Base-by-base conservation (phyloP, 2,329 filamentous ascomycete genomes). In the Aspergillus viridinutans region DNA sequence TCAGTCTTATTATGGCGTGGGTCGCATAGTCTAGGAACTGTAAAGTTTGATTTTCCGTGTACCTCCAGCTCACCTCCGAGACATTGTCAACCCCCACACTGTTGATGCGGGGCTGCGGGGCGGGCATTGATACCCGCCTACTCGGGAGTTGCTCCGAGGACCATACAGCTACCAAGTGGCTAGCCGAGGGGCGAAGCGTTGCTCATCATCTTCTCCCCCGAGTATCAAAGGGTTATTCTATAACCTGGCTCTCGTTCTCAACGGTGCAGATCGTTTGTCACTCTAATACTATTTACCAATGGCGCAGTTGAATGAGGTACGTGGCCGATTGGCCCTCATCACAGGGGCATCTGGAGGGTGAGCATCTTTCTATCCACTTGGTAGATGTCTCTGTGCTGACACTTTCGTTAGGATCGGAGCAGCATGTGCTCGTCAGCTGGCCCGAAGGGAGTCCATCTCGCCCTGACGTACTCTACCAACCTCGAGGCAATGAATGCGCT, bases 291-390 rank as follows among this genome's bases (percentile, higher is more conserved):
- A 12, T n/a, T 17, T 21, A 28, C 57, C 1, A 47, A 66, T 66
- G 63, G 52, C 58, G 7, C 59, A 61, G n/a, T 35, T 65, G 49
- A 81, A 82, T 61, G 74, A 80, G 50, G 73, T 86, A 57, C 73
- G 73, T 42, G 82, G 82, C 56, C 76, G 80, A 52, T 71, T 86
- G 47, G 84, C 83, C 48, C 75, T 86, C 8, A 79, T 86, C 49
- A 86, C 84, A 2, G 84, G 84, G 47, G 84, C 83, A 49, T 85
- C 83, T 53, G 83, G 83, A 64, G 83, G 84, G 83, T 84, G 72
- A 69, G 72, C 63, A 49, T 32, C n/a, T 35, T 7, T 14, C 5
- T 38, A 40, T 47, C 25, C 25, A 10, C 7, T 12, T 12, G 52
- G 57, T 28, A 35, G 32, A 23, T 7, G 43, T 53, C 35, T 38